Base-by-base conservation (phyloP, 73 alveolate genomes). In the Paramecium primaurelia region DNA sequence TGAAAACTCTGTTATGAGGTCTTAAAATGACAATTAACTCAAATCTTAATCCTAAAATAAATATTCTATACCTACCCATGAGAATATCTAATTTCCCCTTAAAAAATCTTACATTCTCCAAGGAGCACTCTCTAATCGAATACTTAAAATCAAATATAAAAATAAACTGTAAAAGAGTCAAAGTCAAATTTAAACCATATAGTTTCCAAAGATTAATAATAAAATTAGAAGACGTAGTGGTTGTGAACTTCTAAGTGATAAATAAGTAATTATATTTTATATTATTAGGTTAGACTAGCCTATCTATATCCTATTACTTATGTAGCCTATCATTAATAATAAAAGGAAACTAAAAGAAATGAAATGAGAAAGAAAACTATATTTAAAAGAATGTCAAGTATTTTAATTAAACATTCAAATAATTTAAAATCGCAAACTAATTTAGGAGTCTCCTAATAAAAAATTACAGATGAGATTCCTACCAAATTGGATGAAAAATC, bases 361-460 rank as follows among this genome's bases (percentile, higher is more conserved):
- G 84, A 64, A 28, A 28, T 64, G 84, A 64, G 84, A 64, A 64
- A 64, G 47, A 64, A 64, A 34, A 32, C 84, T 32, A 64, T 64
- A 11, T 64, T 64, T 64, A 64, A 64, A 34, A 64, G 84, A 64
- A 64, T 64, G 84, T 64, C 84, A 64, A 64, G 84, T 64, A 64
- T 64, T 64, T 64, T 64, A 34, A 64, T 64, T 26, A 64, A 64
- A 64, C 84, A 64, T 64, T 64, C 84, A 28, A 64, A 64, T 34
- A 64, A 28, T 32, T 14, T 64, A 25, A 64, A 54, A 54, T 54
- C 69, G 20, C 32, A 54, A 54, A 3, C 69, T 54, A 54, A 18
- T 54, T 16, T 16, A 3, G 32, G 69, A 54, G 14, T 54, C 2
- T 54, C 69, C 6, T 54, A 54, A 18, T 54, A 54, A 36, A 54